A percentile compares a stretch with the other conserved stretches of the same genome.
These are phyloP conservation scores for Hirsutella minnesotensis DNA, from an alignment of 2,329 filamentous ascomycete species.

Conservation along the genomic window DNA sequence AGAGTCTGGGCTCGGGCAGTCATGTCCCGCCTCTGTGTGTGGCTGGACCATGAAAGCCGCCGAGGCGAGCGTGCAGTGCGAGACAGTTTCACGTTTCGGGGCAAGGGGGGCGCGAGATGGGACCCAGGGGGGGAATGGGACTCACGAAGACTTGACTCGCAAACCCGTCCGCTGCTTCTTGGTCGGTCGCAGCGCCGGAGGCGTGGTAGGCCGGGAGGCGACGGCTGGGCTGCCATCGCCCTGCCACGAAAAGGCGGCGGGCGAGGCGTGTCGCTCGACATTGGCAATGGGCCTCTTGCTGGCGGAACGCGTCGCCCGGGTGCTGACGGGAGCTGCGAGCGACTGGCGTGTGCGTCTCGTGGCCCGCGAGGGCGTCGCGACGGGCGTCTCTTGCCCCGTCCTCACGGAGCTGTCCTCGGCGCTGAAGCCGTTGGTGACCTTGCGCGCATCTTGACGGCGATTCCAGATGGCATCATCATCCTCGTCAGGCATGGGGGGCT, in stretches of 20 bases:
- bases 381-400: constrained; percentile 12
- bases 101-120: neutral
- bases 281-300: constrained; percentile 45
- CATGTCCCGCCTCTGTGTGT: too few species aligned
- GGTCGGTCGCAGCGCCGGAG: constrained; percentile 38
- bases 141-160: constrained; percentile 60
- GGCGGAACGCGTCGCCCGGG: constrained; percentile 35
- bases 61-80: neutral
- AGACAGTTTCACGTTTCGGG: neutral
- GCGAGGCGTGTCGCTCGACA: constrained; percentile 39
- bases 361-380: constrained; percentile 19
- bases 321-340: constrained; percentile 19
- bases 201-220: constrained; percentile 49
- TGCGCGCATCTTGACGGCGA: constrained; percentile 24
- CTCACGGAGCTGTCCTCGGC: constrained; percentile 28
- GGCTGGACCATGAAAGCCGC: too few species aligned
- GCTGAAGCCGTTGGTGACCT: constrained; percentile 23
- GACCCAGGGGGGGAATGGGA: constrained; percentile 13
- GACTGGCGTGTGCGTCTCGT: constrained; percentile 25
- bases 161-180: constrained; percentile 51
- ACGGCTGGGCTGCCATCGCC: constrained; percentile 33
- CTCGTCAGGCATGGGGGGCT: constrained; percentile 15
- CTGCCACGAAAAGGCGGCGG: constrained; percentile 36
- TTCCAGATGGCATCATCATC: constrained; percentile 20
- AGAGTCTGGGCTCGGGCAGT: too few species aligned